Conservation (phyloP, 1,284 basidiomycete species). For the Cutaneotrichosporon sp. region DNA sequence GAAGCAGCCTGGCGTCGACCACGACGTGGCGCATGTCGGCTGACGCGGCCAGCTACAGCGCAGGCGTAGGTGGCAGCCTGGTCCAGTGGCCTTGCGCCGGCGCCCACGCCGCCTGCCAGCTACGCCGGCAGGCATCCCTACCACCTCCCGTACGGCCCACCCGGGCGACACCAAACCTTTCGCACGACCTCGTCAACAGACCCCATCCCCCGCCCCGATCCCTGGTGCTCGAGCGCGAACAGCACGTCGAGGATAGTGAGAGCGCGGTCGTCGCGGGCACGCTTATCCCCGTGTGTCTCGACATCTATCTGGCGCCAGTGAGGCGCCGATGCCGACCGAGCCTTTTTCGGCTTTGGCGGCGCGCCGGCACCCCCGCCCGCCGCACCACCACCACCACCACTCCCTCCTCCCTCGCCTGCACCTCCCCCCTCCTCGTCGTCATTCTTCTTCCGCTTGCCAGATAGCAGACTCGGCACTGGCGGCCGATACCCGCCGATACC, state of each 20-base stretch:
- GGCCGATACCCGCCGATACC: conserved; percentile 11
- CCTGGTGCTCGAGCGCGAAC: conserved; percentile 41
- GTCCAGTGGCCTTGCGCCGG: too few species aligned
- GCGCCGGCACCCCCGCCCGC: not conserved
- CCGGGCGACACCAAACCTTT: conserved; percentile 22
- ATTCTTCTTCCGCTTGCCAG: conserved; percentile 24
- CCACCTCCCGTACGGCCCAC: conserved; percentile 29
- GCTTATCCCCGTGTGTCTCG: conserved; percentile 13
- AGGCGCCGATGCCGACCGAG: conserved; percentile 9
- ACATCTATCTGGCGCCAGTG: conserved; percentile 15
- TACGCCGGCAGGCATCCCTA: not conserved
- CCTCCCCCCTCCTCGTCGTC: conserved; percentile 4
- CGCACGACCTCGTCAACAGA: conserved; percentile 28
- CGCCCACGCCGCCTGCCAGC: too few species aligned
- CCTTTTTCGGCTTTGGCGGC: conserved; percentile 18
- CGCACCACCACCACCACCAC: not conserved
- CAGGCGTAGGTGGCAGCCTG: too few species aligned
- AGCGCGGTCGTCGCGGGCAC: conserved; percentile 32
- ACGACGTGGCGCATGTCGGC: too few species aligned
- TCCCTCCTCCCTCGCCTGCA: not conserved
- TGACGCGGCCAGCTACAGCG: too few species aligned
- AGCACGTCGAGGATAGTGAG: conserved; percentile 37
- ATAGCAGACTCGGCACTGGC: conserved; percentile 10
- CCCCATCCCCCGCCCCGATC: conserved; percentile 28
- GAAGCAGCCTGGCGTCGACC: too few species aligned